Evolutionary conservation across 768 basidiomycete genomes (phyloP).

Genomic region (Tricholoma bakamatsutake): DNA sequence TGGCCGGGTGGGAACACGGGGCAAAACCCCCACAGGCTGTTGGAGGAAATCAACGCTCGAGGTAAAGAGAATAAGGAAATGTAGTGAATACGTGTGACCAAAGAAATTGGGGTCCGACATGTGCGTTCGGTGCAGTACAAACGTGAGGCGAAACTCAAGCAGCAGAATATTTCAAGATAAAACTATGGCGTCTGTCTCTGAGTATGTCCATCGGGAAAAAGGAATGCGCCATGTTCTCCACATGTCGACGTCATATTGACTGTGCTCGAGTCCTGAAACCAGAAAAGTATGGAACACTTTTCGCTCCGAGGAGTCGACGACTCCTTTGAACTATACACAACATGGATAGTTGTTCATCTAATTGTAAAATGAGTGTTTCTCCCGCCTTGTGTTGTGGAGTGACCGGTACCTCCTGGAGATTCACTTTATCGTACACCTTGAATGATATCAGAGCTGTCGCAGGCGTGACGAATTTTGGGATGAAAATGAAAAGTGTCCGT

Average conservation of each 20-base stretch:
- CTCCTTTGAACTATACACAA: not conserved
- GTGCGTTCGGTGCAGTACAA: not conserved
- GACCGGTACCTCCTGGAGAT: constrained; percentile 1
- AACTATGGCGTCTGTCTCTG: not conserved
- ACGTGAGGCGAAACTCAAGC: constrained; percentile 1
- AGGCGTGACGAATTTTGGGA: not conserved
- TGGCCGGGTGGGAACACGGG: not conserved
- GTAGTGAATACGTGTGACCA: not conserved
- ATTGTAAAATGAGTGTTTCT: not conserved
- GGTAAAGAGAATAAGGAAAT: not conserved
- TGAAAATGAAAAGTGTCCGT: not conserved
- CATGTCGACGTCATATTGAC: not conserved
- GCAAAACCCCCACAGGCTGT: not conserved
- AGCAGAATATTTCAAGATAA: not conserved
- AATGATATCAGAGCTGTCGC: not conserved
- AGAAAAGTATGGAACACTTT: not conserved
- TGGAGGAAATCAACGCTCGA: not conserved
- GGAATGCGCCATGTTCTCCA: not conserved
- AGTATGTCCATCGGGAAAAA: not conserved
- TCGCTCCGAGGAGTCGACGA: not conserved
- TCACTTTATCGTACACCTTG: not conserved
- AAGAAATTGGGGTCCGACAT: not conserved
- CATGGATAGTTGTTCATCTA: not conserved
- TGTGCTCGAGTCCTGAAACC: not conserved
- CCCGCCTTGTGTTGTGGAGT: constrained; percentile 1